Percentiles rank a stretch among this genome's conserved stretches.
Conservation (phyloP, 257 asterid species). For the Solanum neorickii region DNA sequence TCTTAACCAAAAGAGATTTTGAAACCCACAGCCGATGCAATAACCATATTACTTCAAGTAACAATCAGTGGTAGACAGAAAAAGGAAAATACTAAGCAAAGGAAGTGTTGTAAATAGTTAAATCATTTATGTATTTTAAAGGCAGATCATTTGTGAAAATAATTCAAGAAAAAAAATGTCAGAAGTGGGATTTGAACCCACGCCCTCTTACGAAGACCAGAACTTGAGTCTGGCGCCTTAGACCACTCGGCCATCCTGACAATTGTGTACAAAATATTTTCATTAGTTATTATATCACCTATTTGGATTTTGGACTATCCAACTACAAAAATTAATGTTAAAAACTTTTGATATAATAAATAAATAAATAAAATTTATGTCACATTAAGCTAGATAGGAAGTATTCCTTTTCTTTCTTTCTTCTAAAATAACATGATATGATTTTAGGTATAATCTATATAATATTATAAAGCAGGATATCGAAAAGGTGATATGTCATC, state of each 20-base stretch:
- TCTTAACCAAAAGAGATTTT: not conserved
- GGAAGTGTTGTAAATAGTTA: no score
- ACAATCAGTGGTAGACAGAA: not conserved
- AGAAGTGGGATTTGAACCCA: constrained; percentile 81
- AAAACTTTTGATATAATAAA: not conserved
- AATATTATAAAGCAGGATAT: no score
- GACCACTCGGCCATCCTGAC: constrained; percentile 98
- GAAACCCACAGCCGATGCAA: not conserved
- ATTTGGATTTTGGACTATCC: not conserved
- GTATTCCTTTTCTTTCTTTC: not conserved
- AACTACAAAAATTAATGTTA: not conserved
- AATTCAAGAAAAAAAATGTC: constrained; percentile 8
- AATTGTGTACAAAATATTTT: no score
- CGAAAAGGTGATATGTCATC: no score
- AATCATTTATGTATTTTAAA: no score
- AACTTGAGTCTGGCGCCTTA: constrained; percentile 98
- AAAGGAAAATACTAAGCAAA: not conserved
- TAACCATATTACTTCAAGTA: not conserved
- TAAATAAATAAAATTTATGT: not conserved
- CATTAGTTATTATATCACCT: not conserved
- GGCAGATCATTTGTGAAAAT: no score
- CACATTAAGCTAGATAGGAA: not conserved
- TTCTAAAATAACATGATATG: not conserved
- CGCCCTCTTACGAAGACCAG: constrained; percentile 74
- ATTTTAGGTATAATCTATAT: no score